Percentiles rank a stretch among this genome's conserved stretches.
These are phyloP conservation scores for Cercospora sp. DNA, from an alignment of 2,329 filamentous ascomycete genomes.

Conservation along the genomic window DNA sequence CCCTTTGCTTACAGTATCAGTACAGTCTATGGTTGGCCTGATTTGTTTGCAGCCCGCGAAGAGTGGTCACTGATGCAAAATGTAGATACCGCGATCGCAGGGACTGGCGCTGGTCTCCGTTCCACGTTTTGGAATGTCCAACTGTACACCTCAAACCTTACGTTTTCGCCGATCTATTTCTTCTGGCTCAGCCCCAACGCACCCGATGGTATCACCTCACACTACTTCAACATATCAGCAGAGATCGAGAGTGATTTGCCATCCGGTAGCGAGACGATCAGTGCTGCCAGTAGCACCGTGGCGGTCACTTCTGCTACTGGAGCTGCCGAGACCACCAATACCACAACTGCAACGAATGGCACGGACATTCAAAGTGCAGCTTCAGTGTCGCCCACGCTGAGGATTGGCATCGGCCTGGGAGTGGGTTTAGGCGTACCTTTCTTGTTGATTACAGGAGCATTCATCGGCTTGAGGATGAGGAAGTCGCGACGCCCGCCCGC, in stretches of 20 bases:
- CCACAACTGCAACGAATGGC: not conserved
- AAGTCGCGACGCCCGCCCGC: not conserved
- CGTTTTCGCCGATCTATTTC: slow-evolving; percentile 1
- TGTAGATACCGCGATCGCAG: not conserved
- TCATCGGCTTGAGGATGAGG: slow-evolving; percentile 1
- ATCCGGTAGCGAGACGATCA: not conserved
- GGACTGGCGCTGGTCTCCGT: not conserved
- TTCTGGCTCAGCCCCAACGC: not conserved
- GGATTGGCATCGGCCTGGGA: slow-evolving; percentile 4
- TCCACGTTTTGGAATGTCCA: slow-evolving; percentile 4
- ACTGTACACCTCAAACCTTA: not conserved
- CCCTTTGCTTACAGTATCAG: slow-evolving; percentile 3
- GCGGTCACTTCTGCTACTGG: not conserved
- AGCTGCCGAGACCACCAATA: not conserved
- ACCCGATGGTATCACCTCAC: not conserved
- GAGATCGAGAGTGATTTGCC: not conserved
- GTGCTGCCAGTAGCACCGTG: not conserved
- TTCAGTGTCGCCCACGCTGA: not conserved
- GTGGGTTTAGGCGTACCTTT: not conserved
- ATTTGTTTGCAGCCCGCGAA: not conserved
- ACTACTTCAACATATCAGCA: slow-evolving; percentile 7
- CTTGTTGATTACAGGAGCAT: not conserved
- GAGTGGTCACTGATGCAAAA: not conserved
- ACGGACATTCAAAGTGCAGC: not conserved
- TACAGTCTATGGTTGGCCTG: not conserved